Percentiles rank a stretch among this genome's conserved stretches.
These are phyloP conservation scores for Pseudisothecium myosuroides DNA, from an alignment of 225 moss, liverwort and hornwort species.

Conservation along the genomic window DNA sequence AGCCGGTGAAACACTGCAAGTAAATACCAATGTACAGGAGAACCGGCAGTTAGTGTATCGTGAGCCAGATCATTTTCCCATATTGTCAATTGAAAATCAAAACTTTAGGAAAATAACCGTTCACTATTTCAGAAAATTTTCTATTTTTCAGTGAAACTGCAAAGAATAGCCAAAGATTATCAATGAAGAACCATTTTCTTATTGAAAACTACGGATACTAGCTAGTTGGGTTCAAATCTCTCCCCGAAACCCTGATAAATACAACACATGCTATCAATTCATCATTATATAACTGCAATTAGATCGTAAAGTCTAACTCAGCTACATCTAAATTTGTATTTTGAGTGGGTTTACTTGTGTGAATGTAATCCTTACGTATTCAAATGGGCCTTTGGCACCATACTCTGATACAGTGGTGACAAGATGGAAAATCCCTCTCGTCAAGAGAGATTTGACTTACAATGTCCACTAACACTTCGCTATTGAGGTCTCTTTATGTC, in stretches of 20 bases:
- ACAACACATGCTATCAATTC: background rate
- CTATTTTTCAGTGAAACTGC: background rate
- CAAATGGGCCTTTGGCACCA: background rate
- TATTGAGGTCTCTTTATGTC: background rate
- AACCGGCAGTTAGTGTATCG: background rate
- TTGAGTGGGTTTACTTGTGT: too few relatives aligned
- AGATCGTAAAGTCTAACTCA: too few relatives aligned
- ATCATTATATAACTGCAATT: background rate
- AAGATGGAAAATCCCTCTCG: background rate
- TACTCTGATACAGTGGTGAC: rapidly evolving
- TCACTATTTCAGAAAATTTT: background rate
- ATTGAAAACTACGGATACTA: background rate
- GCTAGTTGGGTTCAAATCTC: background rate
- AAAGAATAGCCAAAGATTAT: background rate
- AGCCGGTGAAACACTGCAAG: conserved; percentile 55
- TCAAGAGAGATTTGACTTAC: background rate
- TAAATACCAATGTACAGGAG: background rate
- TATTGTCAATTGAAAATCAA: background rate
- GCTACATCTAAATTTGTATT: background rate
- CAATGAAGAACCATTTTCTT: rapidly evolving
- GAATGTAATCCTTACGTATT: background rate
- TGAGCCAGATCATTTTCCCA: background rate
- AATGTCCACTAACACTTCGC: background rate
- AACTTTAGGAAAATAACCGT: background rate
- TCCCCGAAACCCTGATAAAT: background rate